phyloP scores from a whole-genome alignment of 2,329 filamentous ascomycete genomes.

The Ophiostoma pallidulum region DNA sequence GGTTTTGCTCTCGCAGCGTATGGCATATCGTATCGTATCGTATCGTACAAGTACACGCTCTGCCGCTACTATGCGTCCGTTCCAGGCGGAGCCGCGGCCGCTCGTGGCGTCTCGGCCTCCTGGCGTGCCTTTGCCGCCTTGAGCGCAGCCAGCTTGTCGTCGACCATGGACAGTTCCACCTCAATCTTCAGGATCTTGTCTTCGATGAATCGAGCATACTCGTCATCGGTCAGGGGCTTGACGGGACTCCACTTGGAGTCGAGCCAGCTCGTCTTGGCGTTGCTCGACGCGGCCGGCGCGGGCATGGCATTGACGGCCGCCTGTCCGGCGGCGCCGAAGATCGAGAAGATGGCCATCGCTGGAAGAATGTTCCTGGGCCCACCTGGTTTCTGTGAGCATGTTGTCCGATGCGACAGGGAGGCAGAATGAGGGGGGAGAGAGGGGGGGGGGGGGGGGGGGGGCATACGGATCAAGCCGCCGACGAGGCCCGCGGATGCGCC shows the following conservation, averaged over 20 bases:
- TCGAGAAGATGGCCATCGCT: conserved; percentile 39
- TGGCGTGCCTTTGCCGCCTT: conserved; percentile 2
- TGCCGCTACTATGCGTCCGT: not conserved
- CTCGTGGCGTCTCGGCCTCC: not conserved
- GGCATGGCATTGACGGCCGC: conserved; percentile 17
- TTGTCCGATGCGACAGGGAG: too few species aligned
- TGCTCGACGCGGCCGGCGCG: not conserved
- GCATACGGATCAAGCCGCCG: conserved; percentile 46
- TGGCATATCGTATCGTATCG: too few species aligned
- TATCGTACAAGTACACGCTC: too few species aligned
- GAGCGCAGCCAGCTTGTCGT: conserved; percentile 55
- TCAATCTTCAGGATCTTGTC: conserved; percentile 64
- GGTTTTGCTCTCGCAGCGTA: too few species aligned
- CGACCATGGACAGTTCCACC: conserved; percentile 68
- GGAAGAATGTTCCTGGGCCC: conserved; percentile 45
- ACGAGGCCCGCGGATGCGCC: conserved; percentile 59
- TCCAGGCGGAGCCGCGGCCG: too few species aligned
- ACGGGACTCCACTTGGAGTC: conserved; percentile 66
- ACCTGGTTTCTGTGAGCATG: conserved; percentile 26
- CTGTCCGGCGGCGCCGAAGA: conserved; percentile 26
- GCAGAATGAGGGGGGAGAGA: not conserved
- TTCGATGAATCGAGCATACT: conserved; percentile 60
- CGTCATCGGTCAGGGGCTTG: conserved; percentile 56
- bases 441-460: too few species aligned
- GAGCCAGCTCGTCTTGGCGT: conserved; percentile 24